phyloP scores from a whole-genome alignment of 352 stramenopile species.

The Phytophthora quininea region DNA sequence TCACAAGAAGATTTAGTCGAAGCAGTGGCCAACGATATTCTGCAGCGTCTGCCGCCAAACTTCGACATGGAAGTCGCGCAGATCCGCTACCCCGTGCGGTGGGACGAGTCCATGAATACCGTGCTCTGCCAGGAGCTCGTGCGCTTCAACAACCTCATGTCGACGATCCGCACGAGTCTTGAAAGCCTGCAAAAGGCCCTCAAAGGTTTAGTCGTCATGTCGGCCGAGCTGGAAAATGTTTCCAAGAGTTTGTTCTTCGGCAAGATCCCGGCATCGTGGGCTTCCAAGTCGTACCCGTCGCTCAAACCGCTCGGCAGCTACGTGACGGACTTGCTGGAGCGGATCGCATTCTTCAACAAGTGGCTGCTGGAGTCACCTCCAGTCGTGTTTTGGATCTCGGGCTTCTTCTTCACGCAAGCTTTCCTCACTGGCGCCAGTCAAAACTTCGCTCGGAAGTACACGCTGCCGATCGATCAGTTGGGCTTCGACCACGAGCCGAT shows the following conservation, averaged over 20 bases:
- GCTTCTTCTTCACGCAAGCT: conserved; percentile 97
- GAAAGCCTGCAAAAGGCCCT: conserved; percentile 90
- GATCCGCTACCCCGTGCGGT: conserved; percentile 91
- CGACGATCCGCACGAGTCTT: conserved; percentile 87
- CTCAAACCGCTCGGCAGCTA: conserved; percentile 93
- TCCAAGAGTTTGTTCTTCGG: conserved; percentile 92
- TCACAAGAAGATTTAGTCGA: conserved; percentile 92
- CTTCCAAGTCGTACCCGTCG: conserved; percentile 91
- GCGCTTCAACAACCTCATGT: conserved; percentile 93
- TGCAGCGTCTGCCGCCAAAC: conserved; percentile 83
- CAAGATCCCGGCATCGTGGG: conserved; percentile 92
- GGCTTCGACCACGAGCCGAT: conserved; percentile 85
- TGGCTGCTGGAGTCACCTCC: conserved; percentile 91
- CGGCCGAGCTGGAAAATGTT: conserved; percentile 92
- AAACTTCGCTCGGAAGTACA: conserved; percentile 94
- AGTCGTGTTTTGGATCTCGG: conserved; percentile 93
- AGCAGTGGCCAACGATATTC: conserved; percentile 87
- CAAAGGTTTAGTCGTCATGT: conserved; percentile 95
- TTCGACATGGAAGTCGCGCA: conserved; percentile 94
- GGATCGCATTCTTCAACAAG: conserved; percentile 90
- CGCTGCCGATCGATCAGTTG: conserved; percentile 91
- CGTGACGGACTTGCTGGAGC: conserved; percentile 90
- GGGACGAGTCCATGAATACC: conserved; percentile 95
- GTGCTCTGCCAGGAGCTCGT: conserved; percentile 94
- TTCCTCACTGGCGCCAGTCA: conserved; percentile 95